Percentiles rank a stretch among this genome's conserved stretches.
These are phyloP conservation scores for Kappamyces sp. DNA, from an alignment of 192 early-diverging fungal genomes.

Conservation along the genomic window DNA sequence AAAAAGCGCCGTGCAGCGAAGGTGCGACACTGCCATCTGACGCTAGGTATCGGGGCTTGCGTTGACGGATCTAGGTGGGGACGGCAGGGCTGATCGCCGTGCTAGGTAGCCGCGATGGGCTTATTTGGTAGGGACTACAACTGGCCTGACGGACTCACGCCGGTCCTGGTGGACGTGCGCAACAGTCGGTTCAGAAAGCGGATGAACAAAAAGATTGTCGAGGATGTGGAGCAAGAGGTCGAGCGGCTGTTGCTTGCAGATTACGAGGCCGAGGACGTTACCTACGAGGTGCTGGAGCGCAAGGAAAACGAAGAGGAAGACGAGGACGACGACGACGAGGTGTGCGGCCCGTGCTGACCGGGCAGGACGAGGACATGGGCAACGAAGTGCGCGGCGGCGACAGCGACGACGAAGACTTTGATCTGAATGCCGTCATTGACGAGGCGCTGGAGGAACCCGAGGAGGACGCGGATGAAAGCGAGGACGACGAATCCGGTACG, in stretches of 20 bases:
- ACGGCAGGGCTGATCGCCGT: no score
- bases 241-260: constrained; percentile 71
- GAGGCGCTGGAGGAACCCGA: constrained; percentile 19
- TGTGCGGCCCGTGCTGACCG: constrained; percentile 23
- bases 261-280: constrained; percentile 63
- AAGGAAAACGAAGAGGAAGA: constrained; percentile 46
- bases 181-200: constrained; percentile 76
- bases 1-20: not conserved
- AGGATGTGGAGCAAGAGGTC: constrained; percentile 78
- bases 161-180: constrained; percentile 69
- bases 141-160: constrained; percentile 74
- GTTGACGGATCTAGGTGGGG: no score
- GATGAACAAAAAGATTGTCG: constrained; percentile 71
- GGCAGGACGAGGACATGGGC: constrained; percentile 46
- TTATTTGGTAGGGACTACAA: constrained; percentile 55
- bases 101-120: no score
- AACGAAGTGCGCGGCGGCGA: constrained; percentile 49
- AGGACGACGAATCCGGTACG: constrained; percentile 21
- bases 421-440: constrained; percentile 37
- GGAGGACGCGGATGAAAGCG: constrained; percentile 29
- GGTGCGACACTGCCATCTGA: no score
- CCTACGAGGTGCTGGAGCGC: constrained; percentile 43
- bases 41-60: not conserved
- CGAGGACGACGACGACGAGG: constrained; percentile 25
- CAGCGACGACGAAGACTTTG: constrained; percentile 44